A percentile compares a stretch with the other conserved stretches of the same genome.
Conservation (phyloP, 140 eudicot species). For the Cichorium intybus region DNA sequence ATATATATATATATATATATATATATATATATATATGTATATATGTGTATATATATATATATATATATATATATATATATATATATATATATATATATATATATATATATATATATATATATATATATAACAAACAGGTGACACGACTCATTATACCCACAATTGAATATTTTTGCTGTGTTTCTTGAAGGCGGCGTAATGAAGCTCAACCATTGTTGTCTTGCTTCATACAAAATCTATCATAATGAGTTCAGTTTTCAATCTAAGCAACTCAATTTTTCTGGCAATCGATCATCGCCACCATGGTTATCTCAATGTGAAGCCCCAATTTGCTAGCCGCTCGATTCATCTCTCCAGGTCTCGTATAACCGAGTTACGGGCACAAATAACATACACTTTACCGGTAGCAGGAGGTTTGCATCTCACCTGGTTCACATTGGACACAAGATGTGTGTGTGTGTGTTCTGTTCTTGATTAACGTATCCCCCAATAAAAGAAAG, state of each 20-base stretch:
- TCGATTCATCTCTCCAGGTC: conserved; percentile 1
- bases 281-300: conserved; percentile 16
- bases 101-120: too few species aligned
- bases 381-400: conserved; percentile 13
- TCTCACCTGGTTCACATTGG: too few species aligned
- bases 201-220: neutral
- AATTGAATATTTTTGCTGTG: neutral
- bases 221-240: neutral
- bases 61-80: too few species aligned
- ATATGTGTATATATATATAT: too few species aligned
- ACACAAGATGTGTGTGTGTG: too few species aligned
- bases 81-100: too few species aligned
- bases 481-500: too few species aligned
- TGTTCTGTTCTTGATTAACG: too few species aligned
- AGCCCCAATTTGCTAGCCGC: neutral
- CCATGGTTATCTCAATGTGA: neutral
- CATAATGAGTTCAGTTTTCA: conserved; percentile 12
- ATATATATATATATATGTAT: too few species aligned
- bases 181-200: neutral
- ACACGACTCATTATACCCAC: neutral
- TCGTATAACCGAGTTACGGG: neutral
- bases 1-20: too few species aligned
- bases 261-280: neutral
- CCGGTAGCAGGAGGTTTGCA: neutral
- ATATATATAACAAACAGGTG: too few species aligned